phyloP scores from a whole-genome alignment of 2,329 filamentous ascomycete genomes.

The Colletotrichum somersetense region DNA sequence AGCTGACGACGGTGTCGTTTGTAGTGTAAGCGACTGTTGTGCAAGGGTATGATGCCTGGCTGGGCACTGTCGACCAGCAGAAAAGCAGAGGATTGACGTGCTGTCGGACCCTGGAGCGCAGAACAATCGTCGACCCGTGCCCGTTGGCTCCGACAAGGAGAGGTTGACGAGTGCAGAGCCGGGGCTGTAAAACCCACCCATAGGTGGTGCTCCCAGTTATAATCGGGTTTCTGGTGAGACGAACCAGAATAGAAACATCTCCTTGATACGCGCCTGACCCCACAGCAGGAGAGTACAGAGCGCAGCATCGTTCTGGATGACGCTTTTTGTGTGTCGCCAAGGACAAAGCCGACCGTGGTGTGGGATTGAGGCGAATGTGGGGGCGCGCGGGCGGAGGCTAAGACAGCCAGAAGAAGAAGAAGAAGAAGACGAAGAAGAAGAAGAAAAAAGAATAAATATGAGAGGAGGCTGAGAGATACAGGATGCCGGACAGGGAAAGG shows the following conservation, averaged over 20 bases:
- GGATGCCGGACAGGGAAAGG: constrained; percentile 4
- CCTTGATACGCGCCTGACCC: not conserved
- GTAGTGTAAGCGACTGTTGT: constrained; percentile 23
- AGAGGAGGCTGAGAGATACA: not conserved
- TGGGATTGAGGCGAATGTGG: not conserved
- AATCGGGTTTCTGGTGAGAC: constrained; percentile 2
- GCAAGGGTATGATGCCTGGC: constrained; percentile 39
- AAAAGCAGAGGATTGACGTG: not conserved
- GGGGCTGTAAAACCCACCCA: not conserved
- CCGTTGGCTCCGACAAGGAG: constrained; percentile 34
- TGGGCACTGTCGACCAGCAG: not conserved
- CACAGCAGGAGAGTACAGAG: not conserved
- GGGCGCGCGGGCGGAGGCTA: not conserved
- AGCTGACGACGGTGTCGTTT: constrained; percentile 27
- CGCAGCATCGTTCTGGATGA: not conserved
- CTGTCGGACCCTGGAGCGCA: constrained; percentile 6
- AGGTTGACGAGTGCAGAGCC: constrained; percentile 16
- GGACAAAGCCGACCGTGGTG: not conserved
- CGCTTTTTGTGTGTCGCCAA: not conserved
- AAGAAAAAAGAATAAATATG: no score
- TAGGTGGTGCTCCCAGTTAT: not conserved
- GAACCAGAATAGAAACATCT: constrained; percentile 4
- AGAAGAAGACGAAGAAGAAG: not conserved
- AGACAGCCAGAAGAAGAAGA: constrained; percentile 3
- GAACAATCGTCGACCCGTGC: constrained; percentile 12